These are phyloP conservation scores for Zygosaccharomyces gambellarensis DNA, from an alignment of 805 yeast genomes.

Conservation along the genomic window DNA sequence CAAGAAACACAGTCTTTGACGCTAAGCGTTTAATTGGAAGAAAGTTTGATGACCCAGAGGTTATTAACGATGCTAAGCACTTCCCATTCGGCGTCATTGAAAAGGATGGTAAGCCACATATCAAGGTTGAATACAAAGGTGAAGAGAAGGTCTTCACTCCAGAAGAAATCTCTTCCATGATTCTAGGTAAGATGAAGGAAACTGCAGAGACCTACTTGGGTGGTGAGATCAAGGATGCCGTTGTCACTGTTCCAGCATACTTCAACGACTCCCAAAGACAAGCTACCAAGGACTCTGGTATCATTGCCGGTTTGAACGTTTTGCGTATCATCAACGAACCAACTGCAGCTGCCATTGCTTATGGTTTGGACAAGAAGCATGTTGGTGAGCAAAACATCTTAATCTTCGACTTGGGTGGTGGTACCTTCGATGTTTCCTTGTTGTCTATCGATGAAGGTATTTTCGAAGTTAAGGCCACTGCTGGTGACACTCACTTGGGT, in stretches of 20 bases:
- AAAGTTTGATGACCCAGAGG: constrained; percentile 73
- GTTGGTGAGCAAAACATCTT: constrained; percentile 81
- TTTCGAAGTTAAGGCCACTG: constrained; percentile 90
- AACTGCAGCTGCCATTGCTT: constrained; percentile 96
- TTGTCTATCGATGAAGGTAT: constrained; percentile 93
- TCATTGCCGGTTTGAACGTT: constrained; percentile 92
- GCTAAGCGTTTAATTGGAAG: constrained; percentile 94
- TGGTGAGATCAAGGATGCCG: constrained; percentile 77
- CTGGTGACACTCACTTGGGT: constrained; percentile 72
- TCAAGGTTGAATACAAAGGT: constrained; percentile 76
- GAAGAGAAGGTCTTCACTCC: constrained; percentile 87
- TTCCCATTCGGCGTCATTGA: constrained; percentile 78
- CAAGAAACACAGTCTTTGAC: constrained; percentile 83
- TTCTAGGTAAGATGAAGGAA: constrained; percentile 82
- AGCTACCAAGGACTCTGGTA: constrained; percentile 97
- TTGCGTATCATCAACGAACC: constrained; percentile 95
- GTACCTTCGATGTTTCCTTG: constrained; percentile 94
- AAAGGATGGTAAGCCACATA: constrained; percentile 72
- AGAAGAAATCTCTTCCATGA: constrained; percentile 93
- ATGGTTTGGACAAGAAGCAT: constrained; percentile 79
- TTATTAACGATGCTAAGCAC: constrained; percentile 73
- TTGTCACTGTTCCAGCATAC: constrained; percentile 94
- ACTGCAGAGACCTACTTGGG: constrained; percentile 89
- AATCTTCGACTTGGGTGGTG: constrained; percentile 96
- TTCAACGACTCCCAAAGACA: constrained; percentile 98